A percentile compares a stretch with the other conserved stretches of the same genome.
Conservation (phyloP, 768 basidiomycete species). For the Xanthoconium purpureum region DNA sequence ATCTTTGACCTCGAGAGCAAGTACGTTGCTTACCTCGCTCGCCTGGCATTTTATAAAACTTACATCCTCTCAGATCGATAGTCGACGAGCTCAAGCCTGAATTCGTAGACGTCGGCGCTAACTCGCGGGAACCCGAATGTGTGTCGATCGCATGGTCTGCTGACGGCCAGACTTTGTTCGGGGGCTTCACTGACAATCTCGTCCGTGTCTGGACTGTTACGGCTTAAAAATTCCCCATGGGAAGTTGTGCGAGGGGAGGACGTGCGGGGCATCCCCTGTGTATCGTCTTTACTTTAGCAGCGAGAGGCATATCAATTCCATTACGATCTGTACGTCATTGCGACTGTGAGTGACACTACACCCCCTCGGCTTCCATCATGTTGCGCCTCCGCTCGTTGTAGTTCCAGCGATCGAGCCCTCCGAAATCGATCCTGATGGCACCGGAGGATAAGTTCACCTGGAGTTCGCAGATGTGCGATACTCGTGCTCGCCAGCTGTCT, state of each 20-base stretch:
- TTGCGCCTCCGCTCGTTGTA: constrained; percentile 60
- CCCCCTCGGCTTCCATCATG: constrained; percentile 47
- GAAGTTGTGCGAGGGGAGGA: constrained; percentile 19
- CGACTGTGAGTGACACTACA: not conserved
- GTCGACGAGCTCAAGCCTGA: constrained; percentile 99
- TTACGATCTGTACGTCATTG: constrained; percentile 6
- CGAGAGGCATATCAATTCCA: constrained; percentile 21
- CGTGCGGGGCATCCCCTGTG: constrained; percentile 13
- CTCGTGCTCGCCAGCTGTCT: constrained; percentile 79
- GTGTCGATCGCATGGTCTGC: constrained; percentile 98
- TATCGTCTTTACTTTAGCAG: constrained; percentile 26
- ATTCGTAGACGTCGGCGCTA: constrained; percentile 71
- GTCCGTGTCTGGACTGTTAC: constrained; percentile 91
- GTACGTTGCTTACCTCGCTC: constrained; percentile 45
- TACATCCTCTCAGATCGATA: constrained; percentile 62
- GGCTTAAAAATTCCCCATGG: constrained; percentile 34
- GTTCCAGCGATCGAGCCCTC: constrained; percentile 74
- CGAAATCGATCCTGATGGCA: constrained; percentile 70
- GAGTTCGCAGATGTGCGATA: constrained; percentile 66
- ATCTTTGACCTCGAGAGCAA: constrained; percentile 99
- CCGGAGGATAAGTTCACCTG: constrained; percentile 62
- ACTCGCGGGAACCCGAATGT: constrained; percentile 82
- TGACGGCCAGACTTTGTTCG: constrained; percentile 95
- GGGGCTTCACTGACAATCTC: constrained; percentile 93
- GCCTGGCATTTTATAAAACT: not conserved